Base-by-base conservation (phyloP, 1,139 yeast genomes). In the Protomyces inouyei region DNA sequence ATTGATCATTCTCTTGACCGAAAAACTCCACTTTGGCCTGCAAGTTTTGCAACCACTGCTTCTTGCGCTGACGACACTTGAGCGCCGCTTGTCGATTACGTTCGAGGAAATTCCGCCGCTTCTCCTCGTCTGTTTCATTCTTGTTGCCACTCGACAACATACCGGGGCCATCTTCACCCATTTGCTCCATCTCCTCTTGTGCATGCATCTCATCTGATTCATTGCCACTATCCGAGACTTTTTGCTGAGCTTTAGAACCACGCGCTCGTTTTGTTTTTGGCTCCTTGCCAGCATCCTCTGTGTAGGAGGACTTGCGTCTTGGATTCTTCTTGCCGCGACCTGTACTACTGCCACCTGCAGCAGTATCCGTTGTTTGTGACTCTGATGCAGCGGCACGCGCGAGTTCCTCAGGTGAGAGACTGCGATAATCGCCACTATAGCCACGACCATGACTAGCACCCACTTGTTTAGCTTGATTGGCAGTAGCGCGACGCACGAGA, bases 1-100 rank as follows among this genome's bases (percentile, higher is more conserved):
- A 76, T 59, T 83, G 84, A 51, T 87, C 82, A 75, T 89, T 91
- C 65, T 92, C 95, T 14, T 81, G 75, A 23, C 89, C 82, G 74
- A 85, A 89, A 70, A 83, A 86, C 80, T 80, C 74, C 82, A 80
- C 77, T 73, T 91, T 95, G 57, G 82, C 84, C 74, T 92, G 96
- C 83, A 93, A 86, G 70, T 86, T 87, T 66, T 84, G 86, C 53
- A 90, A 82, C 80, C 88, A 87, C 73, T 89, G 92, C 77, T 95
- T 93, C 80, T 93, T 95, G 64, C 97, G 83, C 75, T 89, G 96
- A 66, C 99, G 84, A 78, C 98, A 95, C 75, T 91, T 92, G 48
- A 95, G 85, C 0, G 98, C 98, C 0, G 99, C 99, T 37, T 60
- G 64, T 67, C 98, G 81, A 74, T 93, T 93, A 68, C 98, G 80